These are phyloP conservation scores for Tuber umbilicatum DNA, from an alignment of 495 filamentous ascomycete species.

Conservation along the genomic window DNA sequence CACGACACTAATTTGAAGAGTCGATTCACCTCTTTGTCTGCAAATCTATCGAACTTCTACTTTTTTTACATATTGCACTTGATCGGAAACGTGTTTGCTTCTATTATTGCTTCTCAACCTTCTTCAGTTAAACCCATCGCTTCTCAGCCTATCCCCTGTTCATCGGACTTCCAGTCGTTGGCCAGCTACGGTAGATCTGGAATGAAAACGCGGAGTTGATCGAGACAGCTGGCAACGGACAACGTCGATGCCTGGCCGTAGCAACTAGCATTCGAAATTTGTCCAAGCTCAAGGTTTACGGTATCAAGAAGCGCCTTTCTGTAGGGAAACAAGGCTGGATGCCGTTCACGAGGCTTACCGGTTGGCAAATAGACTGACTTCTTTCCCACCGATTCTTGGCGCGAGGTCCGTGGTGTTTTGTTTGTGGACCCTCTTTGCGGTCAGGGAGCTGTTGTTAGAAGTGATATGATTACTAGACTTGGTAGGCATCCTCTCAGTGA, in stretches of 20 bases:
- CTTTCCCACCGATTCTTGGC: not conserved
- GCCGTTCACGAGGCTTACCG: not conserved
- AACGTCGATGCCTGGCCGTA: not conserved
- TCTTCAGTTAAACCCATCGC: not conserved
- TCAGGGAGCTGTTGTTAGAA: not conserved
- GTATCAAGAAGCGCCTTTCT: not conserved
- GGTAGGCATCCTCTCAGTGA: not conserved
- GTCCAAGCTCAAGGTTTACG: not conserved
- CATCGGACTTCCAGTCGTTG: not conserved
- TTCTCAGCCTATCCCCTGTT: not conserved
- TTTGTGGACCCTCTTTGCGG: not conserved
- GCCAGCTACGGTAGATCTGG: not conserved
- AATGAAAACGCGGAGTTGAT: not conserved
- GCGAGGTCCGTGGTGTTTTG: not conserved
- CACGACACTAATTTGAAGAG: not conserved
- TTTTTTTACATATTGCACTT: not conserved
- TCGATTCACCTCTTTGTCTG: not conserved
- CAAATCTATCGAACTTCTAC: not conserved
- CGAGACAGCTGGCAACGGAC: slow-evolving; percentile 3
- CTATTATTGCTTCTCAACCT: not conserved
- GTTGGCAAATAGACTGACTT: not conserved
- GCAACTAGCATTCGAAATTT: not conserved
- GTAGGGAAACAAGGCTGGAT: not conserved
- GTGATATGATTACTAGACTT: not conserved
- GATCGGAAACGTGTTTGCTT: not conserved